Percentiles rank a stretch among this genome's conserved stretches.
Evolutionary conservation across 2,329 filamentous ascomycete genomes (phyloP).

Genomic region (Aspergillus sp.): DNA sequence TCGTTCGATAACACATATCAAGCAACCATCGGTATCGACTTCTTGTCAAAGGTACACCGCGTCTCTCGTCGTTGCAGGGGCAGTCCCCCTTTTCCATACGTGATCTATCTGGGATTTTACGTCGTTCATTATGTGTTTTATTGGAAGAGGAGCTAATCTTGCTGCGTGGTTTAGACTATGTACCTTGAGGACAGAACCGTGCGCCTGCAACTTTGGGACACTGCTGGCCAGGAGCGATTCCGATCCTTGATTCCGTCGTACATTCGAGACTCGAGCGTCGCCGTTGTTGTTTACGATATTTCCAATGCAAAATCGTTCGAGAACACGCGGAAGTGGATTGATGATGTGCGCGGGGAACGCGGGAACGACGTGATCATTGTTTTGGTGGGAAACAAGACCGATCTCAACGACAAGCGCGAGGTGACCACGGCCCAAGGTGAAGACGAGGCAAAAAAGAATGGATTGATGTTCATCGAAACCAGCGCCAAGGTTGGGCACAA

Average conservation of each 20-base stretch:
- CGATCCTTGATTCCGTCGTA: slow-evolving; percentile 95
- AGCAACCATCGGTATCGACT: slow-evolving; percentile 98
- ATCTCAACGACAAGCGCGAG: slow-evolving; percentile 95
- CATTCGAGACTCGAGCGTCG: slow-evolving; percentile 95
- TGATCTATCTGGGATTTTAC: not conserved
- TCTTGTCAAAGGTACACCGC: slow-evolving; percentile 77
- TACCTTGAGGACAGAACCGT: slow-evolving; percentile 98
- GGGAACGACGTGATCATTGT: slow-evolving; percentile 99
- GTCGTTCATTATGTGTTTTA: not conserved
- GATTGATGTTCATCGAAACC: slow-evolving; percentile 98
- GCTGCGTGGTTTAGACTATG: slow-evolving; percentile 63
- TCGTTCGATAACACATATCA: slow-evolving; percentile 99
- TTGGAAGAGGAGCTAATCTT: slow-evolving; percentile 5
- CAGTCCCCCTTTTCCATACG: too few species aligned
- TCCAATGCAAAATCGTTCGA: slow-evolving; percentile 96
- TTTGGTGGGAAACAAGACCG: slow-evolving; percentile 97
- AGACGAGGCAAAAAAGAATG: slow-evolving; percentile 96
- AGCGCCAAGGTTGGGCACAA: slow-evolving; percentile 97
- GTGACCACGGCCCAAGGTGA: slow-evolving; percentile 94
- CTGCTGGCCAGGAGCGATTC: slow-evolving; percentile 94
- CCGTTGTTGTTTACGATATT: slow-evolving; percentile 98
- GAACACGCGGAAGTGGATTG: slow-evolving; percentile 98
- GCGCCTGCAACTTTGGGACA: slow-evolving; percentile 96
- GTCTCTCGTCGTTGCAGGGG: not conserved
- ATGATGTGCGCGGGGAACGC: slow-evolving; percentile 91